phyloP scores from a whole-genome alignment of 148 eudicot species.

The Tetragonia tetragonoides region DNA sequence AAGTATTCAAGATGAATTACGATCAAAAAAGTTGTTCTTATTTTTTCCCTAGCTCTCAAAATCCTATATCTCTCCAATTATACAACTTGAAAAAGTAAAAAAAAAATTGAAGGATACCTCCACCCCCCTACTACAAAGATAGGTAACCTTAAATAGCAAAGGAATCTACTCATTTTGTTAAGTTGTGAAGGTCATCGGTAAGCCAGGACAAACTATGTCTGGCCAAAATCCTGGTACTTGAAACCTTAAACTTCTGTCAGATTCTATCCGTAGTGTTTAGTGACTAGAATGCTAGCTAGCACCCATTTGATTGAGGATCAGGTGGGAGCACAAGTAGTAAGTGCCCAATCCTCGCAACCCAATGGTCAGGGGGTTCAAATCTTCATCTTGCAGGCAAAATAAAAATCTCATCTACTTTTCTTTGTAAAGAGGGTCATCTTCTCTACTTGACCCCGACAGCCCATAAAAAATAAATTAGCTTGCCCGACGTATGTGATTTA shows the following conservation, averaged over 20 bases:
- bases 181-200: conserved; percentile 7
- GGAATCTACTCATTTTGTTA: conserved; percentile 19
- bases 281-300: conserved; percentile 28
- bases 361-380: no score
- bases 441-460: no score
- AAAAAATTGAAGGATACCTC: conserved; percentile 3
- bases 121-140: neutral
- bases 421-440: no score
- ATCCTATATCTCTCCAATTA: neutral
- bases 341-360: no score
- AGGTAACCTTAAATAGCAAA: conserved; percentile 12
- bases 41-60: neutral
- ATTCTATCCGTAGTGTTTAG: conserved; percentile 22
- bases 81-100: neutral
- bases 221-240: conserved; percentile 2
- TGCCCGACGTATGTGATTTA: no score
- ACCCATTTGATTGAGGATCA: neutral
- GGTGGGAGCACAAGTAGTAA: no score
- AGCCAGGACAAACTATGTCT: conserved; percentile 19
- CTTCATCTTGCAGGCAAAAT: no score
- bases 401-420: no score
- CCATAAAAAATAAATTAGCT: no score
- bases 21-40: neutral
- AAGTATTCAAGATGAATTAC: neutral
- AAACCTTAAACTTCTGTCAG: conserved; percentile 13